Base-by-base conservation (phyloP, 192 early-diverging fungal genomes). In the Thamnidium elegans region DNA sequence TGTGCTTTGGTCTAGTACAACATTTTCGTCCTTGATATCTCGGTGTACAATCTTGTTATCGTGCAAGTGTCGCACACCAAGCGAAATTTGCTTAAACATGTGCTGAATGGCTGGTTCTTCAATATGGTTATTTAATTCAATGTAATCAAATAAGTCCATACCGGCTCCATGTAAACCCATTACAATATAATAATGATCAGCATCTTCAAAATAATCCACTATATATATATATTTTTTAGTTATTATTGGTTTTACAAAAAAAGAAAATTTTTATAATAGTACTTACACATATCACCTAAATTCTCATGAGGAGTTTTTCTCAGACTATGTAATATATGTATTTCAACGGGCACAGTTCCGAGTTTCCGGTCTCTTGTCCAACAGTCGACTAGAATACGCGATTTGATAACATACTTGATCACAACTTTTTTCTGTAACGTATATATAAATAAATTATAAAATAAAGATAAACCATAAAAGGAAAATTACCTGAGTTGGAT, bases 21-120 rank as follows among this genome's bases (percentile, higher is more conserved):
- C 86, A 73, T 94, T 94, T 64, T 94, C 92, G 58, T 94, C 92
- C 71, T 94, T 94, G 70, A 94, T 93, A 73, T 94, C 92, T 30
- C 89, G 74, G 56, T 94, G 92, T 15, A 89, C 86, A 68, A 91
- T 87, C 31, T 80, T 81, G 52, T 84, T 71, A 30, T 72, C 65
- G 63, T 90, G 87, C 31, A 90, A 55, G 70, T 89, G 86, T 47
- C 71, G 44, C 11, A 89, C 78, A 7, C 84, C 86, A 17, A 68
- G 64, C 7, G 76, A 78, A 23, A 89, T 71, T 65, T 88, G 87
- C 20, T 68, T 51, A 47, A 88, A 88, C 7, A 88, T 84, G 6
- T 64, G 56, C 23, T 77, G 68, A 14, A 86, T 80, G 67, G 84
- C 78, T 67, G 71, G 60, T 73, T 83, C 77, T 3, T 70, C 66